Base-by-base conservation (phyloP, 2,329 filamentous ascomycete species). In the Penicillium sp. region DNA sequence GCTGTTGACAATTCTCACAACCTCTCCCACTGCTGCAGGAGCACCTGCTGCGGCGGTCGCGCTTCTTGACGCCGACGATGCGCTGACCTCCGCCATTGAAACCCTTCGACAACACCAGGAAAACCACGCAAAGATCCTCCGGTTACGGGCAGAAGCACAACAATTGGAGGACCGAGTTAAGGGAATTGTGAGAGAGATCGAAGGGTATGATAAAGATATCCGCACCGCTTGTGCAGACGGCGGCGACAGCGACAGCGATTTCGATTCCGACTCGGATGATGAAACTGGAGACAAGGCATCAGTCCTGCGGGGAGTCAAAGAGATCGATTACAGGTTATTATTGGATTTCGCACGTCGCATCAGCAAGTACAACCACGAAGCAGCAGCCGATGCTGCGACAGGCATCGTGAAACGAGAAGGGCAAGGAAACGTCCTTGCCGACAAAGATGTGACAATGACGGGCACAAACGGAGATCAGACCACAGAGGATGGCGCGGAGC, bases 331-430 rank as follows among this genome's bases (percentile, higher is more conserved):
- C 52, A 64, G 64, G 30, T 56, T 74, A 2, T 64, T 76, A 0
- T 60, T 76, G 12, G 67, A 73, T 27, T 76, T 76, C 43, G 73
- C 74, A 3, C 67, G 72, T 4, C 63, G 73, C 16, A 75, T 76
- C 38, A 75, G 73, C 62, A 74, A 72, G 57, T 75, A 75, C 51
- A 75, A 76, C 46, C 66, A 69, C 14, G 64, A 72, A 47, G 74
- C 73, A 0, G 72, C 72, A 25, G 65, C 69, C 10, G 73, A 75
- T 57, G 72, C 71, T 10, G 66, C 68, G 14, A 64, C 62, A 2
- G 65, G 67, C 14, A 53, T 52, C 10, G 57, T 37, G 10, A 61
- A 53, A 38, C 52, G 49, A 36, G 51, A 60, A 42, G 54, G 48
- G 37, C 49, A 51, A 49, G 52, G 46, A 10, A 22, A 28, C 9